These are phyloP conservation scores for Rachicladosporium sp. DNA, from an alignment of 2,329 filamentous ascomycete species.

Conservation along the genomic window DNA sequence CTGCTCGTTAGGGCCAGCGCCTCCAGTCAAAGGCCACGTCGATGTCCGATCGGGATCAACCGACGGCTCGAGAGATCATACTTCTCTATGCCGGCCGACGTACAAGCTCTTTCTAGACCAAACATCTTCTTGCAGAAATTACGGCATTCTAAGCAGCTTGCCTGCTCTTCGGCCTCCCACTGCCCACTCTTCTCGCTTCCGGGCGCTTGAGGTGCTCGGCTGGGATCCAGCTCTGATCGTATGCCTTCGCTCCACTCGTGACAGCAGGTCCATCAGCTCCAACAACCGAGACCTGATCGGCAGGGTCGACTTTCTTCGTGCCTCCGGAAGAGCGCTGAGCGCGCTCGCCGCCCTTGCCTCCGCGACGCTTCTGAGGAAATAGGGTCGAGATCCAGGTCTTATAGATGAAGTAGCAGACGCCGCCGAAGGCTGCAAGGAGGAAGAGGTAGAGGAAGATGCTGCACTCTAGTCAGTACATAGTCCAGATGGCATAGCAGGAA, in stretches of 20 bases:
- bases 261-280: slow-evolving; percentile 60
- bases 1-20: too few species aligned
- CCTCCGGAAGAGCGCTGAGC: slow-evolving; percentile 48
- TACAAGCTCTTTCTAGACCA: too few species aligned
- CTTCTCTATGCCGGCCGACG: too few species aligned
- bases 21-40: too few species aligned
- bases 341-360: slow-evolving; percentile 53
- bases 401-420: slow-evolving; percentile 91
- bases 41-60: too few species aligned
- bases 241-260: slow-evolving; percentile 58
- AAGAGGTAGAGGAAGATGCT: slow-evolving; percentile 98
- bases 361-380: slow-evolving; percentile 68
- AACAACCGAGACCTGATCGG: slow-evolving; percentile 47
- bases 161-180: slow-evolving; percentile 31
- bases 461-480: slow-evolving; percentile 6
- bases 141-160: slow-evolving; percentile 2
- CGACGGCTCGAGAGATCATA: too few species aligned
- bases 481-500: neutral
- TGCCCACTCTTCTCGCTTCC: slow-evolving; percentile 50
- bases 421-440: slow-evolving; percentile 64
- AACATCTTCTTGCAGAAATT: too few species aligned
- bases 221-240: slow-evolving; percentile 91
- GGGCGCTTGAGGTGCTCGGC: slow-evolving; percentile 80
- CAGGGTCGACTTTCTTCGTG: slow-evolving; percentile 54
- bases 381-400: slow-evolving; percentile 94